A percentile compares a stretch with the other conserved stretches of the same genome.
Evolutionary conservation across 495 filamentous ascomycete species (phyloP).

Genomic region (Xylaria grammica): DNA sequence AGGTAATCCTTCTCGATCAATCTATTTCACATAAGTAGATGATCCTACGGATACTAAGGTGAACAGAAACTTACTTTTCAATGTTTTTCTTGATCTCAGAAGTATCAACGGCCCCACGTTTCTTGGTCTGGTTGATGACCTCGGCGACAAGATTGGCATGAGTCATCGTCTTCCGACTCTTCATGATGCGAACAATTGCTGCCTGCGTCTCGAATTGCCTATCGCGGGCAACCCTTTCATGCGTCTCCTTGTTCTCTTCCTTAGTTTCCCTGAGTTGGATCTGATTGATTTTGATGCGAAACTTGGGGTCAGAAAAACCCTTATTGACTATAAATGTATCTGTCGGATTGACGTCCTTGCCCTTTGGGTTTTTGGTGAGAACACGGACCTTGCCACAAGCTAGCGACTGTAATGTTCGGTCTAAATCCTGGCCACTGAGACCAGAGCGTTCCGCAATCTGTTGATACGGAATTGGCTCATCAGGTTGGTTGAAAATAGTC

Average conservation of each 20-base stretch:
- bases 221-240: conserved; percentile 86
- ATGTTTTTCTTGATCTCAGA: conserved; percentile 94
- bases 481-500: conserved; percentile 83
- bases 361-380: conserved; percentile 84
- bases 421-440: conserved; percentile 71
- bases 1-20: conserved; percentile 97
- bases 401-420: conserved; percentile 90
- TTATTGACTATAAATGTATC: conserved; percentile 85
- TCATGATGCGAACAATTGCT: conserved; percentile 97
- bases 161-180: conserved; percentile 84
- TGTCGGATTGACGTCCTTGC: conserved; percentile 73
- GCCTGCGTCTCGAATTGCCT: conserved; percentile 95
- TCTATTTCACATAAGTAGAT: conserved; percentile 45
- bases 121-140: conserved; percentile 87
- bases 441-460: conserved; percentile 73
- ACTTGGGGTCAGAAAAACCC: conserved; percentile 77
- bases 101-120: conserved; percentile 79
- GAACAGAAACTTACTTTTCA: conserved; percentile 70
- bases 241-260: conserved; percentile 87
- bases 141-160: conserved; percentile 83
- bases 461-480: conserved; percentile 56
- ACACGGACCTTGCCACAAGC: conserved; percentile 89
- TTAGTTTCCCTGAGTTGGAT: conserved; percentile 94
- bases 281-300: conserved; percentile 97
- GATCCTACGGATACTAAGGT: neutral